Evolutionary conservation across 345 rosid species (phyloP).

Genomic region (Pelargonium nanum): DNA sequence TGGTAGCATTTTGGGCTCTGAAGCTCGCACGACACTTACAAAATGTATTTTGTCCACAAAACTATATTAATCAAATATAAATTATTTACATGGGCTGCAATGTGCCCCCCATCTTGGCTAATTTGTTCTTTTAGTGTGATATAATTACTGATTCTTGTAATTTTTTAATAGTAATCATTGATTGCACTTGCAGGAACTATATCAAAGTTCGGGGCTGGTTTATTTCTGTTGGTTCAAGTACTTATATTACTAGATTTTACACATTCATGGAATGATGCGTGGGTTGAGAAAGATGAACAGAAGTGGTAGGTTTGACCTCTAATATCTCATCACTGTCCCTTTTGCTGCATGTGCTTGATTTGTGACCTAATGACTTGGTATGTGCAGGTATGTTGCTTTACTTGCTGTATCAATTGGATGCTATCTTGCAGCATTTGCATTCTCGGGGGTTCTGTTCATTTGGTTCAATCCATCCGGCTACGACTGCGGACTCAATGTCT

Average conservation of each 20-base stretch:
- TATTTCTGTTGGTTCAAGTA: conserved; percentile 94
- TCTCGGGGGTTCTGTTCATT: conserved; percentile 79
- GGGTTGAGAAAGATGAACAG: conserved; percentile 95
- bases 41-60: no score
- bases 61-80: no score
- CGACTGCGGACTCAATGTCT: conserved; percentile 83
- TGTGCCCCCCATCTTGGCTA: background rate
- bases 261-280: conserved; percentile 92
- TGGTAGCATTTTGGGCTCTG: no score
- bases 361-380: conserved; percentile 18
- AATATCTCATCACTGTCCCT: conserved; percentile 2
- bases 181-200: conserved; percentile 46
- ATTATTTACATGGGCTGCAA: no score
- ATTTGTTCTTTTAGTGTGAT: background rate
- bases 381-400: conserved; percentile 69
- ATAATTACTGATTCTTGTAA: background rate
- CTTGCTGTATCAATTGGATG: conserved; percentile 70
- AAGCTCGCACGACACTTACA: no score
- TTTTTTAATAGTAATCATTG: conserved; percentile 3
- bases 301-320: conserved; percentile 50
- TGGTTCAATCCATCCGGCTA: conserved; percentile 98
- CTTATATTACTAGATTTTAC: conserved; percentile 70
- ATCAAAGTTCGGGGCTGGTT: conserved; percentile 91
- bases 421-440: conserved; percentile 64
- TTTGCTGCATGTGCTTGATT: conserved; percentile 1